A percentile compares a stretch with the other conserved stretches of the same genome.
Conservation (phyloP, 257 asterid species). For the Ballota nigra region DNA sequence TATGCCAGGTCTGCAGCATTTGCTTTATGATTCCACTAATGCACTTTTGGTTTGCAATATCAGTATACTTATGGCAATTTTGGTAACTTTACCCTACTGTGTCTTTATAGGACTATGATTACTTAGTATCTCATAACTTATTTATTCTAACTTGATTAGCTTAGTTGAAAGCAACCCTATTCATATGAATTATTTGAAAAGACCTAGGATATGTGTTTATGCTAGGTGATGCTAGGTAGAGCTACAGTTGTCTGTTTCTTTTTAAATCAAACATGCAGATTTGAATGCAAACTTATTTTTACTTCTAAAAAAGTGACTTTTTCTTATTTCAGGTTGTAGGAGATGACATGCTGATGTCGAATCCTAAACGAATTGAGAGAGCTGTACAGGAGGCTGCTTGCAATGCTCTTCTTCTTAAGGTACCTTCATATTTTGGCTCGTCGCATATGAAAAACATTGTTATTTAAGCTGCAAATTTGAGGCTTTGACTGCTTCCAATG, state of each 20-base stretch:
- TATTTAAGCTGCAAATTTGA: not conserved
- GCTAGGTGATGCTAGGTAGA: no score
- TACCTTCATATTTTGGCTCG: slow-evolving; percentile 27
- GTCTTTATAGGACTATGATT: no score
- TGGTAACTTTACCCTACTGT: no score
- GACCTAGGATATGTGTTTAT: no score
- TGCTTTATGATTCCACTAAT: slow-evolving; percentile 26
- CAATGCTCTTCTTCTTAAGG: slow-evolving; percentile 90
- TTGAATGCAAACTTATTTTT: slow-evolving; percentile 1
- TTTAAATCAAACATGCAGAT: not conserved
- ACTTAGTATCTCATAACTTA: no score
- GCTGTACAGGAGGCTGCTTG: slow-evolving; percentile 85
- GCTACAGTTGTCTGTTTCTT: no score
- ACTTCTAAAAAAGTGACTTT: slow-evolving; percentile 4
- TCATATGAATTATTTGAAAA: no score
- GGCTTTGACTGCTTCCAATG: not conserved
- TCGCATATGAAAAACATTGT: not conserved
- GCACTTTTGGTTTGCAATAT: slow-evolving; percentile 12
- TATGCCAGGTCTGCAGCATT: slow-evolving; percentile 97
- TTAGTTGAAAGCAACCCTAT: no score
- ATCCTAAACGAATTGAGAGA: slow-evolving; percentile 87
- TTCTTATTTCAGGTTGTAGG: slow-evolving; percentile 80
- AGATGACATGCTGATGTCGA: slow-evolving; percentile 79
- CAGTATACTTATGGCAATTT: not conserved
- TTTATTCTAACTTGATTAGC: no score